These are phyloP conservation scores for Angophora floribunda DNA, from an alignment of 345 rosid genomes.

Conservation along the genomic window DNA sequence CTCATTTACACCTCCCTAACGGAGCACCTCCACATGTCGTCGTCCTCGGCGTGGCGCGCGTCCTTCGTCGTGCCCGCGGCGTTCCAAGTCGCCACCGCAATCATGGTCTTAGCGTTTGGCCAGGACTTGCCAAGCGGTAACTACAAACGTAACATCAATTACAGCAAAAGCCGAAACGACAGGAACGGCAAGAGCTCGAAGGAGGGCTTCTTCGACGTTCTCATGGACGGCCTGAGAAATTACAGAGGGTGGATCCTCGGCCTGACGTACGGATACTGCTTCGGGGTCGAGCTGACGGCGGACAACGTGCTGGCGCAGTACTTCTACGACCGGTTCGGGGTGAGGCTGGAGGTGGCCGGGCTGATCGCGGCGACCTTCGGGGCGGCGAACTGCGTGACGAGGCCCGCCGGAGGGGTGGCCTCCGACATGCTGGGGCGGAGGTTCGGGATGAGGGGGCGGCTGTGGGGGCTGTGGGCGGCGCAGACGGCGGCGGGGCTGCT, in stretches of 20 bases:
- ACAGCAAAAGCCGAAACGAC: background rate
- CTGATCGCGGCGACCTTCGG: constrained; percentile 63
- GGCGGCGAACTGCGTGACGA: constrained; percentile 43
- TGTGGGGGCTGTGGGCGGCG: constrained; percentile 74
- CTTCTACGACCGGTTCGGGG: constrained; percentile 62
- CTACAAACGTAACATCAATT: background rate
- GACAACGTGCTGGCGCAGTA: constrained; percentile 68
- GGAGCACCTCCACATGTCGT: constrained; percentile 5
- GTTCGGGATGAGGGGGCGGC: constrained; percentile 73
- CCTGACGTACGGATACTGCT: constrained; percentile 46
- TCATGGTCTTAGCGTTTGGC: constrained; percentile 44
- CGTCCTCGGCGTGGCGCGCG: constrained; percentile 48
- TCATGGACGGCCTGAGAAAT: constrained; percentile 42
- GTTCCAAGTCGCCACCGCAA: constrained; percentile 42
- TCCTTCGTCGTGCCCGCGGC: constrained; percentile 50
- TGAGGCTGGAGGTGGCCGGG: constrained; percentile 59
- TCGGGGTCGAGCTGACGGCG: constrained; percentile 70
- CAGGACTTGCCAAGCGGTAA: constrained; percentile 51
- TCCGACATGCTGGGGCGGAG: constrained; percentile 47
- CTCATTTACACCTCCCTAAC: constrained; percentile 22
- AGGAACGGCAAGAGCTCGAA: background rate
- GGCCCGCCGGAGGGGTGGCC: constrained; percentile 70
- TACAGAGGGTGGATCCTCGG: constrained; percentile 81
- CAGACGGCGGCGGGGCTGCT: constrained; percentile 58
- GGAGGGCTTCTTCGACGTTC: constrained; percentile 17